phyloP scores from a whole-genome alignment of 441 rosid species.

The Pelargonium cotyledonis region DNA sequence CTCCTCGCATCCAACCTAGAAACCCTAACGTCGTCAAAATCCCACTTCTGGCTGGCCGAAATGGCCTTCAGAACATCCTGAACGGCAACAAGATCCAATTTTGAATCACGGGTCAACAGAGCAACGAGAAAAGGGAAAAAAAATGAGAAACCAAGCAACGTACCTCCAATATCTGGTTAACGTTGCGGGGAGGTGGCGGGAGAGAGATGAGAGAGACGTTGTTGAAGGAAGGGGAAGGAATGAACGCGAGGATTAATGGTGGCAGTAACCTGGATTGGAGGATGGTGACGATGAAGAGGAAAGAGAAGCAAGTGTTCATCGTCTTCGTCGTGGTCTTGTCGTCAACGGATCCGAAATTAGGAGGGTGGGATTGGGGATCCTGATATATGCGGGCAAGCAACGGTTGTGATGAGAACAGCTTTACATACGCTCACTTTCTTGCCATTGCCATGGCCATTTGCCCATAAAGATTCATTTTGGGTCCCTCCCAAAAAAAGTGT shows the following conservation, averaged over 20 bases:
- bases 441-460: too few species aligned
- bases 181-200: constrained; percentile 15
- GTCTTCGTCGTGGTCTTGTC: neutral
- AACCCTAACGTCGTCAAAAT: constrained; percentile 31
- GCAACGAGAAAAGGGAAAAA: neutral
- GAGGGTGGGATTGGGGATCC: too few species aligned
- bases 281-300: constrained; percentile 20
- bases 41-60: constrained; percentile 47
- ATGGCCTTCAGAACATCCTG: constrained; percentile 66
- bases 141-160: neutral
- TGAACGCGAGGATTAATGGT: constrained; percentile 24
- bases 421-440: too few species aligned
- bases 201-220: constrained; percentile 4
- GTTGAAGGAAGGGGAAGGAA: neutral
- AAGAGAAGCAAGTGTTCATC: constrained; percentile 18
- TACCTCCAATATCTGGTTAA: constrained; percentile 44
- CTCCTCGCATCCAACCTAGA: constrained; percentile 37
- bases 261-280: constrained; percentile 20
- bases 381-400: too few species aligned
- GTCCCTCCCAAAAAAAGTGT: too few species aligned
- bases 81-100: neutral
- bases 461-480: too few species aligned
- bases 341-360: too few species aligned
- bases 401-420: too few species aligned
- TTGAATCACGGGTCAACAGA: neutral